Conservation (phyloP, 2,329 filamentous ascomycete genomes). For the Aspergillus ochraceoroseus region DNA sequence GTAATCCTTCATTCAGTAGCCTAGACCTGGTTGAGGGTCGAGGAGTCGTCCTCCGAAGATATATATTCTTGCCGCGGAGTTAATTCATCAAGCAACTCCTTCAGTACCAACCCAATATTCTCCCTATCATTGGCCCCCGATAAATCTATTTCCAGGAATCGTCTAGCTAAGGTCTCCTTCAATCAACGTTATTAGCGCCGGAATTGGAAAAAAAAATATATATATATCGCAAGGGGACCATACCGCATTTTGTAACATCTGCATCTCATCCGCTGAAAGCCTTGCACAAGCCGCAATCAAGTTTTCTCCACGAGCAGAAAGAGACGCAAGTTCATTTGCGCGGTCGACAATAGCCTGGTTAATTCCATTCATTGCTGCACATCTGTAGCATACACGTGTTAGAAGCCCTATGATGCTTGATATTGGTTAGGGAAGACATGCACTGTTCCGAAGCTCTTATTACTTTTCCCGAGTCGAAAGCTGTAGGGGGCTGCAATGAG, state of each 20-base stretch:
- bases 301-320: conserved; percentile 69
- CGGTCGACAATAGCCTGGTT: conserved; percentile 65
- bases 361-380: conserved; percentile 82
- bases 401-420: no score
- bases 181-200: conserved; percentile 2
- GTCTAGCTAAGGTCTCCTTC: conserved; percentile 20
- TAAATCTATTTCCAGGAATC: conserved; percentile 17
- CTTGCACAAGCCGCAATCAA: conserved; percentile 66
- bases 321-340: conserved; percentile 65
- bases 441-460: conserved; percentile 75
- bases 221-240: no score
- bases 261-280: conserved; percentile 59
- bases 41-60: not conserved
- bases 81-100: conserved; percentile 8
- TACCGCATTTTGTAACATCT: conserved; percentile 64
- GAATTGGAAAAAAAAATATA: not conserved
- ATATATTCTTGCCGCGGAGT: conserved; percentile 1
- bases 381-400: no score
- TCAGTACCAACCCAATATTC: conserved; percentile 9
- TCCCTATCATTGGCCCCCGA: conserved; percentile 3
- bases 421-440: conserved; percentile 26
- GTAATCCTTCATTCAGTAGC: no score
- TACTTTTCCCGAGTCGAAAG: conserved; percentile 60
- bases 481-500: conserved; percentile 35
- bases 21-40: no score